A percentile compares a stretch with the other conserved stretches of the same genome.
Conservation (phyloP, 2,329 filamentous ascomycete species). For the Calonectria henricotiae region DNA sequence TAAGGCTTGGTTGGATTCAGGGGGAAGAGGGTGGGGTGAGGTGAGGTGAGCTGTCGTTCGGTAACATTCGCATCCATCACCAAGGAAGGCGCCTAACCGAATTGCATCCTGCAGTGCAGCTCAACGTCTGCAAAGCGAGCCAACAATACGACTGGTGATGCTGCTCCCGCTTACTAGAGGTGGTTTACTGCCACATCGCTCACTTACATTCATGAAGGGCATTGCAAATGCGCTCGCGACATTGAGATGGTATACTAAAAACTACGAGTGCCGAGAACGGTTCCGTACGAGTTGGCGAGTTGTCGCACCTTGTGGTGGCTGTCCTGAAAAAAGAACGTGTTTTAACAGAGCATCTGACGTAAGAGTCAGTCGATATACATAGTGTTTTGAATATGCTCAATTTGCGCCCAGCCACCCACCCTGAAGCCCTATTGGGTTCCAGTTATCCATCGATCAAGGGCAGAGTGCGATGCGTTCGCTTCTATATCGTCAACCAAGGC, state of each 20-base stretch:
- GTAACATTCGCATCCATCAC: conserved; percentile 26
- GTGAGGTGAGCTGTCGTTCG: conserved; percentile 36
- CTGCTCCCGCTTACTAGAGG: not conserved
- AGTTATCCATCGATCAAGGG: conserved; percentile 4
- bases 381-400: conserved; percentile 26
- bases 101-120: conserved; percentile 8
- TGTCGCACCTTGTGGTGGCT: conserved; percentile 28
- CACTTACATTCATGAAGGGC: not conserved
- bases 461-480: conserved; percentile 16
- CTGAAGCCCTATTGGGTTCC: conserved; percentile 7
- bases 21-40: conserved; percentile 35
- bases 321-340: conserved; percentile 41
- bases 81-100: conserved; percentile 1
- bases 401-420: conserved; percentile 33
- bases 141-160: conserved; percentile 23
- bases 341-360: conserved; percentile 44
- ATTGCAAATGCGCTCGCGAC: conserved; percentile 1
- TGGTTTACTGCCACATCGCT: not conserved
- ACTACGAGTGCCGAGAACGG: conserved; percentile 5
- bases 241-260: conserved; percentile 18
- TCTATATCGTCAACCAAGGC: not conserved
- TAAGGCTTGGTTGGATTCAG: not conserved
- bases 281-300: conserved; percentile 35
- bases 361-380: conserved; percentile 36
- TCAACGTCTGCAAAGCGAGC: conserved; percentile 23